phyloP scores from a whole-genome alignment of 2,329 filamentous ascomycete genomes.

The Verticillium albo-atrum region DNA sequence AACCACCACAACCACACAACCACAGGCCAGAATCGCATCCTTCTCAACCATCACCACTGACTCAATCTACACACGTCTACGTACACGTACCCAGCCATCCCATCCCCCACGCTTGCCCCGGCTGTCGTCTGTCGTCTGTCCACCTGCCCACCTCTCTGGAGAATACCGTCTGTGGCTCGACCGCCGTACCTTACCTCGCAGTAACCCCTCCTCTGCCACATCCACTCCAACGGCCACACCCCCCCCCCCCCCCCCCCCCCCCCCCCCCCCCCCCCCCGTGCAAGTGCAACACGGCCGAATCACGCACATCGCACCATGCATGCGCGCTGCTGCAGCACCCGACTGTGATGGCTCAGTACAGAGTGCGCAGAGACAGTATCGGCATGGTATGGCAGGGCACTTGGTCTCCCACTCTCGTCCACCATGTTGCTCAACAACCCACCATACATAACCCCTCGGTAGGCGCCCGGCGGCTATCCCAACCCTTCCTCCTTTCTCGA shows the following conservation, averaged over 20 bases:
- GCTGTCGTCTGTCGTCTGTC: neutral
- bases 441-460: slow-evolving; percentile 40
- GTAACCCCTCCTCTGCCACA: neutral
- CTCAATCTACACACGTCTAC: neutral
- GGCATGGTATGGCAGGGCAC: too few relatives aligned
- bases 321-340: neutral
- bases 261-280: neutral
- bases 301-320: slow-evolving; percentile 4
- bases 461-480: slow-evolving; percentile 35
- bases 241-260: neutral
- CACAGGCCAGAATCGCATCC: neutral
- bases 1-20: neutral
- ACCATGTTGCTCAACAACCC: slow-evolving; percentile 5
- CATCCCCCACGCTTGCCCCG: neutral
- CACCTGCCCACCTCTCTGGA: too few relatives aligned
- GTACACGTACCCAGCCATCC: neutral
- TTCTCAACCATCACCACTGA: neutral
- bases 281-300: slow-evolving; percentile 2
- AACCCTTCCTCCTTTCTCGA: slow-evolving; percentile 15
- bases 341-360: neutral
- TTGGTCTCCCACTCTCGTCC: neutral
- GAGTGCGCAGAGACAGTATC: too few relatives aligned
- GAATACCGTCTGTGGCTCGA: too few relatives aligned
- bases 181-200: neutral
- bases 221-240: neutral